Base-by-base conservation (phyloP, 2,329 filamentous ascomycete species). In the Byssothecium circinans region DNA sequence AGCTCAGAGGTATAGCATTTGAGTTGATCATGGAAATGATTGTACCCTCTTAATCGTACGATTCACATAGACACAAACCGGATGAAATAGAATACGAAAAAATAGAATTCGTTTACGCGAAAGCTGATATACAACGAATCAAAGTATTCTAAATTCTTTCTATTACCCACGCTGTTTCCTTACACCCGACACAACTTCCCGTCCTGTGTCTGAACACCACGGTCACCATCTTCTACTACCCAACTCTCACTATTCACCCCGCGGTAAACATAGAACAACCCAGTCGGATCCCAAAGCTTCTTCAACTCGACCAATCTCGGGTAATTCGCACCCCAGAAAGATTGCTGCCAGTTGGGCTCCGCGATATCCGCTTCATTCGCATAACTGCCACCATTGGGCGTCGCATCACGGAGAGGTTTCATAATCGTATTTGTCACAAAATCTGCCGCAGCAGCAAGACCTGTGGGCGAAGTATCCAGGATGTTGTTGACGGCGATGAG, bases 321-420 rank as follows among this genome's bases (percentile, higher is more conserved):
- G 42, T 69, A 69, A 40, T 67, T 64, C 12, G 47, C 45, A 5
- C 73, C 74, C 67, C 68, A 76, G 53, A 75, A 76, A 6, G 67
- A 57, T 17, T 64, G 20, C 47, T 74, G 68, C 57, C 70, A 75
- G 20, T 67, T 52, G 4, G 71, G 65, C 53, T 75, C 71, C n/a
- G 63, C 65, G 8, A 67, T 61, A 50, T 74, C 65, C 4, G 72
- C 72, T 50, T 72, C 69, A 39, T 74, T 74, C 15, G 66, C 43
- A 42, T 74, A 74, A 1, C 64, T 59, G 11, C 70, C 71, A 19
- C 63, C 58, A 22, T 43, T 45, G 0, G 60, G 62, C 2, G 60
- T 55, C 5, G 61, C 35, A 22, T 58, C 37, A 17, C 62, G 58
- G 2, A 67, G 51, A 22, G 62, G 62, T 6, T 40, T 52, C 45